phyloP scores from a whole-genome alignment of 352 stramenopile genomes.

The Pythium aristosporum region DNA sequence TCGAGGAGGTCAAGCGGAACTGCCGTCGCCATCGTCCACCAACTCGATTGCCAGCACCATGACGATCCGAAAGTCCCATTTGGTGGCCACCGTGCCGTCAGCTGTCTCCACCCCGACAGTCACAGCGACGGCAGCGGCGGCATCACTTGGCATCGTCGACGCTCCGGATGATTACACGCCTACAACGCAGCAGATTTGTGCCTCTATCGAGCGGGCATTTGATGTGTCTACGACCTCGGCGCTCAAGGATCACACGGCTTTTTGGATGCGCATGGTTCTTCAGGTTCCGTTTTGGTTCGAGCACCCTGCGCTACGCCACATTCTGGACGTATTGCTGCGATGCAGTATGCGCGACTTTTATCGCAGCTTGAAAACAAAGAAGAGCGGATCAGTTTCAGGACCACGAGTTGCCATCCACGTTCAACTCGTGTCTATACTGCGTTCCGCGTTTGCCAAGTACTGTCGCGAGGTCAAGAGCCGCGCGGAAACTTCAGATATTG shows the following conservation, averaged over 20 bases:
- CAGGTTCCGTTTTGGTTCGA: slow-evolving; percentile 82
- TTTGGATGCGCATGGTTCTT: slow-evolving; percentile 64
- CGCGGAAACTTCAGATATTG: slow-evolving; percentile 26
- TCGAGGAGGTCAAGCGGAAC: slow-evolving; percentile 22
- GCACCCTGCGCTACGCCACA: slow-evolving; percentile 60
- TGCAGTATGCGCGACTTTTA: slow-evolving; percentile 59
- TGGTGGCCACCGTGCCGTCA: slow-evolving; percentile 26
- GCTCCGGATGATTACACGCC: slow-evolving; percentile 40
- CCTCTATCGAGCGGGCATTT: slow-evolving; percentile 59
- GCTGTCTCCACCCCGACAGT: slow-evolving; percentile 23
- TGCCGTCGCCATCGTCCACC: slow-evolving; percentile 26
- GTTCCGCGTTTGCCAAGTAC: slow-evolving; percentile 14
- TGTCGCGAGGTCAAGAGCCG: slow-evolving; percentile 19
- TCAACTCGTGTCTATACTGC: slow-evolving; percentile 22
- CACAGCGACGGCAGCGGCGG: slow-evolving; percentile 34
- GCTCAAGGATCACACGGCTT: slow-evolving; percentile 42
- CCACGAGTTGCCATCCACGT: slow-evolving; percentile 20
- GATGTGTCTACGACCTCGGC: slow-evolving; percentile 44
- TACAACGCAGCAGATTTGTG: slow-evolving; percentile 55
- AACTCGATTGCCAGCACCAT: slow-evolving; percentile 32
- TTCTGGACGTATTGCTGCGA: slow-evolving; percentile 64
- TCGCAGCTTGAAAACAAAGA: slow-evolving; percentile 9
- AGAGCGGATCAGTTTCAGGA: slow-evolving; percentile 2
- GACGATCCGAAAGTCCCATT: slow-evolving; percentile 30
- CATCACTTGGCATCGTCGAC: slow-evolving; percentile 52